Evolutionary conservation across 75 land plant genomes (phyloP).

Genomic region (Isoetes taiwanensis): DNA sequence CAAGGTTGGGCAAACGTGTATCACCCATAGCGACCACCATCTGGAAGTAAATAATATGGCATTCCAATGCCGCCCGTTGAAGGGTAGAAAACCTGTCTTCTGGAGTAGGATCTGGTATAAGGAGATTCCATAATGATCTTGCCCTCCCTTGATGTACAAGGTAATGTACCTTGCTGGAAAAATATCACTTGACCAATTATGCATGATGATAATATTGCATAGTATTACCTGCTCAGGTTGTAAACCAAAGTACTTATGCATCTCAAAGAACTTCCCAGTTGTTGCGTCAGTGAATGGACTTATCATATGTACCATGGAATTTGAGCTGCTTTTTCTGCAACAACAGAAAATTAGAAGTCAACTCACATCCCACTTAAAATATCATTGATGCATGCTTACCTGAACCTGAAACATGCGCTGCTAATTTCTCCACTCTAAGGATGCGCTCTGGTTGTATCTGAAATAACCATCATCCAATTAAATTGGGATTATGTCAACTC

Average conservation of each 20-base stretch:
- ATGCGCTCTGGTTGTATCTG: conserved; percentile 90
- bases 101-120: no score
- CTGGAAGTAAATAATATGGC: no score
- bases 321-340: conserved; percentile 22
- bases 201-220: background rate
- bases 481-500: no score
- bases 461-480: conserved; percentile 71
- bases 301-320: conserved; percentile 90
- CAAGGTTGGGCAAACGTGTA: no score
- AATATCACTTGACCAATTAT: conserved; percentile 47
- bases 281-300: conserved; percentile 76
- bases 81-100: no score
- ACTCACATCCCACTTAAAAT: no score
- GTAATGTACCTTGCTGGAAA: conserved; percentile 89
- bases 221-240: conserved; percentile 56
- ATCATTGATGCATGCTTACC: no score
- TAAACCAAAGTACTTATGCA: conserved; percentile 69
- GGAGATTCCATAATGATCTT: conserved; percentile 80
- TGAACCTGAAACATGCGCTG: no score
- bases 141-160: conserved; percentile 72
- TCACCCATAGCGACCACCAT: no score
- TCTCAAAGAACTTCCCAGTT: conserved; percentile 62
- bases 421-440: conserved; percentile 55
- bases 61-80: no score
- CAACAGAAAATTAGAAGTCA: no score